Conservation (phyloP, 2,329 filamentous ascomycete species). For the Ophiostoma ulmi region DNA sequence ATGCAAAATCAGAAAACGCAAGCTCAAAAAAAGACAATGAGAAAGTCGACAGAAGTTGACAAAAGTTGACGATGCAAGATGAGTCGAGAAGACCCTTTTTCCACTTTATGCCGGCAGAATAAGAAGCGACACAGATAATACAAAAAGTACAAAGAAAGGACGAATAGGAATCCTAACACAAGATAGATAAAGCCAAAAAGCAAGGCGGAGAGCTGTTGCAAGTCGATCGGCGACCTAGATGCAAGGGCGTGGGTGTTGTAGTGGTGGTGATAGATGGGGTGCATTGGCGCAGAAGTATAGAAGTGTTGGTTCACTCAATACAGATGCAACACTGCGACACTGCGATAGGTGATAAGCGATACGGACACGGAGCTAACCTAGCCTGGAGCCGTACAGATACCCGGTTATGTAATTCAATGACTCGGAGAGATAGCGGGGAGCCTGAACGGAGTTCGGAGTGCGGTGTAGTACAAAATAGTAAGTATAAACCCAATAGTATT, state of each 20-base stretch:
- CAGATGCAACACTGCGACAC: not conserved
- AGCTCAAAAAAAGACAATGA: not conserved
- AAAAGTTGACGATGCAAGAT: not conserved
- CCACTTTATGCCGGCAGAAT: not conserved
- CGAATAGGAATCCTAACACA: not conserved
- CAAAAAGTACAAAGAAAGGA: not conserved
- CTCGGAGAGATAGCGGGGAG: not conserved
- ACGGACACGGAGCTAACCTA: slow-evolving; percentile 2
- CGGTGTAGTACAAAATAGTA: too few species aligned
- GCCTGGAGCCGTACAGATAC: not conserved
- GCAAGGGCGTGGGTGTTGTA: not conserved
- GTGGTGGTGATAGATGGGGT: not conserved
- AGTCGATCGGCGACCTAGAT: not conserved
- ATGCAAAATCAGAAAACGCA: not conserved
- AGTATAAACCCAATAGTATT: not conserved
- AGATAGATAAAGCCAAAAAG: slow-evolving; percentile 5
- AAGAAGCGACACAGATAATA: not conserved
- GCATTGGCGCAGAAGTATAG: not conserved
- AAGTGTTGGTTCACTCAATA: too few species aligned
- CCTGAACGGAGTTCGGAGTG: not conserved
- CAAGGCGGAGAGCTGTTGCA: slow-evolving; percentile 3
- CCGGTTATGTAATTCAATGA: slow-evolving; percentile 8
- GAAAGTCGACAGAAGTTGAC: not conserved
- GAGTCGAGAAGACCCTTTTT: slow-evolving; percentile 7
- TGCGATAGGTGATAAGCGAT: slow-evolving; percentile 7